A percentile compares a stretch with the other conserved stretches of the same genome.
Conservation (phyloP, 306 rosid species). For the Heteromeles arbutifolia region DNA sequence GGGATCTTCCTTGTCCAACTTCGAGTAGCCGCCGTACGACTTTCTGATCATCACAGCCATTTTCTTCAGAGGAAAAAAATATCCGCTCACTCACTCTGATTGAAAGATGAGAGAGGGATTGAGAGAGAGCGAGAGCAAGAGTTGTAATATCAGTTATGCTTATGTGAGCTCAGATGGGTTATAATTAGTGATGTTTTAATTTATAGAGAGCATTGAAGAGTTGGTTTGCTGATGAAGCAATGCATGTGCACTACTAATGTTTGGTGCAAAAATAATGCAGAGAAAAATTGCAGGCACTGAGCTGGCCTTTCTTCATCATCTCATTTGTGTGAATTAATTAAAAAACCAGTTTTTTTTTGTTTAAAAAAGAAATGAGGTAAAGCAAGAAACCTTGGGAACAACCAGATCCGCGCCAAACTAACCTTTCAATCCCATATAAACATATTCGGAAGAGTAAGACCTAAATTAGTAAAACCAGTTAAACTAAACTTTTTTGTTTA, state of each 20-base stretch:
- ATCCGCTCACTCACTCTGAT: neutral
- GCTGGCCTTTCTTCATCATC: conserved; percentile 45
- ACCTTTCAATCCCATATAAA: too few relatives aligned
- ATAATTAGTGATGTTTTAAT: neutral
- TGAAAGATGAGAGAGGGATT: neutral
- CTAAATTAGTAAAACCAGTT: neutral
- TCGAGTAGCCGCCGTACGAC: conserved; percentile 33
- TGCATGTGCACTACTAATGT: conserved; percentile 49
- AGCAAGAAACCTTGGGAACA: too few relatives aligned
- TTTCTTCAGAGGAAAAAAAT: neutral
- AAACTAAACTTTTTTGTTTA: neutral
- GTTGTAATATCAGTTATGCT: neutral
- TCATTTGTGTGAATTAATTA: conserved; percentile 1
- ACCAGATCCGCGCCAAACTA: too few relatives aligned
- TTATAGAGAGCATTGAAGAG: conserved; percentile 6
- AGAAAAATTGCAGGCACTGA: conserved; percentile 29
- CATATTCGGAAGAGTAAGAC: too few relatives aligned
- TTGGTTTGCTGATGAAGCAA: conserved; percentile 37
- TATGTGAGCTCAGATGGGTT: neutral
- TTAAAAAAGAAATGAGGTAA: too few relatives aligned
- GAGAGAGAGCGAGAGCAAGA: conserved; percentile 5
- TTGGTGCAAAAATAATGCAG: conserved; percentile 37
- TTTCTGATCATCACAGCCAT: conserved; percentile 33
- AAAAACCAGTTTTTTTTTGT: neutral
- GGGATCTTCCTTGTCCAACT: conserved; percentile 74